Evolutionary conservation across 495 filamentous ascomycete genomes (phyloP).

Genomic region (Darksidea phi): DNA sequence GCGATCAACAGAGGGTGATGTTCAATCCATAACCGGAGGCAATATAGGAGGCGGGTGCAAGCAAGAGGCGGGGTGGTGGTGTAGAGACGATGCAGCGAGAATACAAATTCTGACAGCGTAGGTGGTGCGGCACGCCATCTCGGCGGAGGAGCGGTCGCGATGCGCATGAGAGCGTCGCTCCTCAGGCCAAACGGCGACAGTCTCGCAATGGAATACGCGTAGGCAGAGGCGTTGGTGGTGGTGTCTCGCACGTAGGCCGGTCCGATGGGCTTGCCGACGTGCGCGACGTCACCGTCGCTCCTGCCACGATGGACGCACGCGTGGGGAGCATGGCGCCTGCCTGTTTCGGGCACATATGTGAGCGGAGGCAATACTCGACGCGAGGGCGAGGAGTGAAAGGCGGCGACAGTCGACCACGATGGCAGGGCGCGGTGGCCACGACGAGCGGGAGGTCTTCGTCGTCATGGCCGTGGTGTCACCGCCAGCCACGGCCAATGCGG

Average conservation of each 20-base stretch:
- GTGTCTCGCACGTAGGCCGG: not conserved
- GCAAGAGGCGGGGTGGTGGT: not conserved
- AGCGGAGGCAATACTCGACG: not conserved
- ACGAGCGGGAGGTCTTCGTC: conserved; percentile 1
- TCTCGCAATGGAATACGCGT: conserved; percentile 31
- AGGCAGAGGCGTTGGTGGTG: not conserved
- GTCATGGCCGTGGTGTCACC: conserved; percentile 28
- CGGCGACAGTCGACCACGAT: no score
- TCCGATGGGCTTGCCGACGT: not conserved
- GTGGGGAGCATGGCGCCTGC: no score
- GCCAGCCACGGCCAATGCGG: conserved; percentile 5
- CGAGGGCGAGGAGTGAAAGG: no score
- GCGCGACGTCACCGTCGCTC: no score
- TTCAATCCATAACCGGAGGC: no score
- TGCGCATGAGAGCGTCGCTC: conserved; percentile 10
- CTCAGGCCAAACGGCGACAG: conserved; percentile 26
- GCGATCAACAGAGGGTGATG: not conserved
- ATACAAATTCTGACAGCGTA: conserved; percentile 5
- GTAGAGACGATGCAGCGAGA: not conserved
- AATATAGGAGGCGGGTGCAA: not conserved
- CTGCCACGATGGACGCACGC: conserved; percentile 1
- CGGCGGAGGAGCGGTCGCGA: not conserved
- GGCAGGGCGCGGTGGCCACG: conserved; percentile 15
- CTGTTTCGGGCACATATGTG: no score
- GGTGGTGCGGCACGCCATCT: not conserved